A percentile compares a stretch with the other conserved stretches of the same genome.
Evolutionary conservation across 495 filamentous ascomycete species (phyloP).

Genomic region (Alectoria sarmentosa): DNA sequence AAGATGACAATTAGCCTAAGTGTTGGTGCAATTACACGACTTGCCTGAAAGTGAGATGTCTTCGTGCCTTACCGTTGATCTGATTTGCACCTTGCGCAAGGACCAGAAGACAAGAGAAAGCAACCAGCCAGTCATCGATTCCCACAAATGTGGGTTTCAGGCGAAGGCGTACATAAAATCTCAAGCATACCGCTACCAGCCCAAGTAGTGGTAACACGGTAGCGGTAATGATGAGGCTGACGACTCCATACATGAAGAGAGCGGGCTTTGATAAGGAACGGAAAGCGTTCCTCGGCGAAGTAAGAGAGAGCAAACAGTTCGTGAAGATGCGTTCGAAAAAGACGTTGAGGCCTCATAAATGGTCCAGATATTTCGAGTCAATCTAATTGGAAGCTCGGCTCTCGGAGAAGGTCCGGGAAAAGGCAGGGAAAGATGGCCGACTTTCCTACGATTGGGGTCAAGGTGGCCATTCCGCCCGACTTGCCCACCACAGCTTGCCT

Average conservation of each 20-base stretch:
- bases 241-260: constrained; percentile 7
- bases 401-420: too few species aligned
- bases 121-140: constrained; percentile 19
- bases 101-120: constrained; percentile 11
- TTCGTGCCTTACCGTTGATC: constrained; percentile 11
- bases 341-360: too few species aligned
- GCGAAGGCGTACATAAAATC: constrained; percentile 16
- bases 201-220: constrained; percentile 16
- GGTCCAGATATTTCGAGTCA: too few species aligned
- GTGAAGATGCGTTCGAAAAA: too few species aligned
- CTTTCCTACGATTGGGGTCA: too few species aligned
- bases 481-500: too few species aligned
- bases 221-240: constrained; percentile 11
- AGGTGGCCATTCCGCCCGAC: too few species aligned
- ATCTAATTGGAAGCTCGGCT: too few species aligned
- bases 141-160: constrained; percentile 10
- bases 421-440: too few species aligned
- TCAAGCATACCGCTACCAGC: constrained; percentile 12
- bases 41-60: background rate
- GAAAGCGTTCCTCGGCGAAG: too few species aligned
- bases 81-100: constrained; percentile 6
- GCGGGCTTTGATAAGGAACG: too few species aligned
- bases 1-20: background rate
- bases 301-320: too few species aligned
- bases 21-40: background rate